phyloP scores from a whole-genome alignment of 1,284 basidiomycete species.

The Ustanciosporium gigantosporum region DNA sequence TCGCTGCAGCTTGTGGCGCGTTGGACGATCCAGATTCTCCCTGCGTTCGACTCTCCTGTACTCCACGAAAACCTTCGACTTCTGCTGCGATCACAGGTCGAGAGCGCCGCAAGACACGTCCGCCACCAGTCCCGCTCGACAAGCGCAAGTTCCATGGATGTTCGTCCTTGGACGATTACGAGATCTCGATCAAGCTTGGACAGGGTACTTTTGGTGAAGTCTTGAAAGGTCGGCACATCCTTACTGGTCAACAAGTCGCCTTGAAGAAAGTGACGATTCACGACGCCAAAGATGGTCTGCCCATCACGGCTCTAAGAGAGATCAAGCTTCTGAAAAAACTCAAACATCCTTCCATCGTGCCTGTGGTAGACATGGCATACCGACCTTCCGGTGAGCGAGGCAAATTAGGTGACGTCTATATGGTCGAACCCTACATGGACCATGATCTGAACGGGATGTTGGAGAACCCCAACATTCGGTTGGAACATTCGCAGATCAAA shows the following conservation, averaged over 20 bases:
- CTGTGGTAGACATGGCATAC: constrained; percentile 87
- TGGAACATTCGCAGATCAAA: constrained; percentile 72
- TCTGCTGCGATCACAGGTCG: constrained; percentile 6
- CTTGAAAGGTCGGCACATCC: constrained; percentile 54
- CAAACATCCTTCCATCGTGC: constrained; percentile 80
- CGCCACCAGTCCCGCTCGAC: constrained; percentile 32
- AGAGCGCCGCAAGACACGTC: constrained; percentile 27
- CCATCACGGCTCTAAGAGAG: constrained; percentile 94
- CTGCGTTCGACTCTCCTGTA: constrained; percentile 23
- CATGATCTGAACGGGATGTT: constrained; percentile 94
- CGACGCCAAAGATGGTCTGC: constrained; percentile 92
- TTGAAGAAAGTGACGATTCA: constrained; percentile 94
- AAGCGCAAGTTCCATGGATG: constrained; percentile 52
- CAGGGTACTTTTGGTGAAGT: constrained; percentile 61
- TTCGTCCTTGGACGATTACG: constrained; percentile 52
- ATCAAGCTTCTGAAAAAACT: constrained; percentile 94
- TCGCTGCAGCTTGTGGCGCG: constrained; percentile 7
- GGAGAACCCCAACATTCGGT: constrained; percentile 63
- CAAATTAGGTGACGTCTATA: constrained; percentile 73
- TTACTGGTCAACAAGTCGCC: constrained; percentile 73
- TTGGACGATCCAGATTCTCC: constrained; percentile 19
- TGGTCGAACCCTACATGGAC: constrained; percentile 99
- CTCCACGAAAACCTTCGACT: constrained; percentile 15
- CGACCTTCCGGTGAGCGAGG: constrained; percentile 41
- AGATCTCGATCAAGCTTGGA: constrained; percentile 54